phyloP scores from a whole-genome alignment of 2,329 filamentous ascomycete species.

The Hawksworthiomyces lignivorus region DNA sequence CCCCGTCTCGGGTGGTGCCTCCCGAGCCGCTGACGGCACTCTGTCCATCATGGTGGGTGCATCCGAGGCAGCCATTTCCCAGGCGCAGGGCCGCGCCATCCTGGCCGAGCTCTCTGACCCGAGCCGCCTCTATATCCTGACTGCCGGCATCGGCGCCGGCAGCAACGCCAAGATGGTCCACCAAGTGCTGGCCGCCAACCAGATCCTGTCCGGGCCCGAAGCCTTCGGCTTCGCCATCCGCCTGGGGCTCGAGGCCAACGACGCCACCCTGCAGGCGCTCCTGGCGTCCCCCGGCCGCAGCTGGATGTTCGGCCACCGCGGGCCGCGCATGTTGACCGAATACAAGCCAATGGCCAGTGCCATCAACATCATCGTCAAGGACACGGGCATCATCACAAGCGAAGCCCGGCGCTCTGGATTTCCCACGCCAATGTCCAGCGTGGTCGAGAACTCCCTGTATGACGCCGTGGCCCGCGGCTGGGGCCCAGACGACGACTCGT shows the following conservation, averaged over 20 bases:
- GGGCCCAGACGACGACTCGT: slow-evolving; percentile 36
- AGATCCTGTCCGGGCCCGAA: slow-evolving; percentile 54
- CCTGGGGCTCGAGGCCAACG: slow-evolving; percentile 42
- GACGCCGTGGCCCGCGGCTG: slow-evolving; percentile 50
- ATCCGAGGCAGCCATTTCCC: slow-evolving; percentile 47
- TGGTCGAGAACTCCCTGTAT: slow-evolving; percentile 59
- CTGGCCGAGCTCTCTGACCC: slow-evolving; percentile 56
- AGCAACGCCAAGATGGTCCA: slow-evolving; percentile 58
- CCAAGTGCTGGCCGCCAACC: slow-evolving; percentile 55
- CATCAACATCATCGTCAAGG: slow-evolving; percentile 53
- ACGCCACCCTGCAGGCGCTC: slow-evolving; percentile 33
- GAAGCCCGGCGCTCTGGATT: slow-evolving; percentile 52
- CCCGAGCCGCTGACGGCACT: slow-evolving; percentile 61
- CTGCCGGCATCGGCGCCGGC: slow-evolving; percentile 51
- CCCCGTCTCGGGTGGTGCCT: slow-evolving; percentile 64
- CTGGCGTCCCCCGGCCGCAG: slow-evolving; percentile 43
- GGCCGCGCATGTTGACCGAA: slow-evolving; percentile 45
- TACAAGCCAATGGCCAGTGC: slow-evolving; percentile 51
- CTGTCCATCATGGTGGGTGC: slow-evolving; percentile 69
- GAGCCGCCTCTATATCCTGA: slow-evolving; percentile 54
- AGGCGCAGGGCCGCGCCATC: slow-evolving; percentile 50
- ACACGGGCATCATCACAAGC: slow-evolving; percentile 59
- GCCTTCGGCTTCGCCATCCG: slow-evolving; percentile 51
- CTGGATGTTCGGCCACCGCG: slow-evolving; percentile 56
- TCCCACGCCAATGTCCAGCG: slow-evolving; percentile 51